Percentiles rank a stretch among this genome's conserved stretches.
Evolutionary conservation across 2,329 filamentous ascomycete species (phyloP).

Genomic region (Claviceps paspali): DNA sequence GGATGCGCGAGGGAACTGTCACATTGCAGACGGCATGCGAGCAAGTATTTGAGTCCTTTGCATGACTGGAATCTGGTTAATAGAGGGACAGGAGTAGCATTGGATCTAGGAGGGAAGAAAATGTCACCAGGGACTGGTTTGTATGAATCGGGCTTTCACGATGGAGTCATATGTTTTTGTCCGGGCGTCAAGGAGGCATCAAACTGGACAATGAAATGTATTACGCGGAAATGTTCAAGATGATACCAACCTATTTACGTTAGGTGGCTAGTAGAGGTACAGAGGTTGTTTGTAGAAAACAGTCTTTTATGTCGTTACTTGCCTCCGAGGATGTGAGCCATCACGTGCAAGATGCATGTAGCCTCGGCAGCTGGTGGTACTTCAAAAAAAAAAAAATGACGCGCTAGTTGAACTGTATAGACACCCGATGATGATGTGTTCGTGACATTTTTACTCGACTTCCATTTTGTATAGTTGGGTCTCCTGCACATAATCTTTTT

Average conservation of each 20-base stretch:
- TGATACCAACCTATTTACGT: background rate
- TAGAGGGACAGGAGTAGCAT: background rate
- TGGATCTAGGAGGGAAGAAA: background rate
- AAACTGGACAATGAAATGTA: background rate
- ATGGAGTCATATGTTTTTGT: background rate
- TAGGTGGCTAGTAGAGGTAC: too few relatives aligned
- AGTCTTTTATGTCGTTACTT: background rate
- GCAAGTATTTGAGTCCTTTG: background rate
- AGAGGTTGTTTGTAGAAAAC: background rate
- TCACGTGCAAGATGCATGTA: background rate
- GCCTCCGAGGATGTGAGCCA: background rate
- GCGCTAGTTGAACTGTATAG: conserved; percentile 5
- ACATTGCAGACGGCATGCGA: background rate
- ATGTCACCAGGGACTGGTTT: background rate
- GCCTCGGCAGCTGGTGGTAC: background rate
- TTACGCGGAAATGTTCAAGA: background rate
- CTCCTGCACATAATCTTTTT: conserved; percentile 4
- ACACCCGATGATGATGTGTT: conserved; percentile 4
- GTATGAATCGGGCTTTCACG: background rate
- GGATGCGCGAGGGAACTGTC: background rate
- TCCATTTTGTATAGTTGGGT: conserved; percentile 1
- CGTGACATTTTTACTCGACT: conserved; percentile 3
- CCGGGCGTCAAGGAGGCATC: background rate
- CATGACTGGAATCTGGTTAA: background rate
- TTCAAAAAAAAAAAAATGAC: too few relatives aligned